phyloP scores from a whole-genome alignment of 148 eudicot species.

The Amaranthus hypochondriacus region DNA sequence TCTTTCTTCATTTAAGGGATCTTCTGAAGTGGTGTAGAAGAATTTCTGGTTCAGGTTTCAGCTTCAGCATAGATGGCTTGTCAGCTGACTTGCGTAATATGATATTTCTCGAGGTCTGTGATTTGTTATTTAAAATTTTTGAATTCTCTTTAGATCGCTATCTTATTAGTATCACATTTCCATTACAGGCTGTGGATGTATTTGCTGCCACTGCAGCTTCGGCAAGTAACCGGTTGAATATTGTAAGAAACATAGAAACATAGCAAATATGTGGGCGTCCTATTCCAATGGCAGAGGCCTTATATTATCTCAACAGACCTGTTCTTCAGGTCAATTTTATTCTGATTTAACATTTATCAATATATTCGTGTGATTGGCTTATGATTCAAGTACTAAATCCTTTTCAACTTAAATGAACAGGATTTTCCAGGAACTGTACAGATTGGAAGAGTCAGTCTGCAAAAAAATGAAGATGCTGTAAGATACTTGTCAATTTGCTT shows the following conservation, averaged over 20 bases:
- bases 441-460: conserved; percentile 67
- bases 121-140: neutral
- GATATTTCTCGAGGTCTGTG: conserved; percentile 71
- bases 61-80: conserved; percentile 34
- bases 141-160: neutral
- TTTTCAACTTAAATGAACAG: conserved; percentile 33
- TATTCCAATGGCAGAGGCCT: conserved; percentile 35
- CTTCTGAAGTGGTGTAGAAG: conserved; percentile 90
- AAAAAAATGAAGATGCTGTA: conserved; percentile 39
- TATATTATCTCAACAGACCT: conserved; percentile 63
- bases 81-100: conserved; percentile 39
- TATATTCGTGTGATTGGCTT: neutral
- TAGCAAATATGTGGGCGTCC: conserved; percentile 60
- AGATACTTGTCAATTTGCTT: conserved; percentile 19
- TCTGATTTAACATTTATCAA: neutral
- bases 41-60: conserved; percentile 54
- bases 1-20: conserved; percentile 46
- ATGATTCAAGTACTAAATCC: neutral
- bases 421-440: conserved; percentile 45
- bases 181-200: conserved; percentile 78
- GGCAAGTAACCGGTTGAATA: conserved; percentile 37
- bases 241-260: conserved; percentile 56
- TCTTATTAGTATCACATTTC: conserved; percentile 2
- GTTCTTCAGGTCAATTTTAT: conserved; percentile 47
- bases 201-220: conserved; percentile 72